phyloP scores from a whole-genome alignment of 208 protist genomes.

The Trypanosoma conorhini region DNA sequence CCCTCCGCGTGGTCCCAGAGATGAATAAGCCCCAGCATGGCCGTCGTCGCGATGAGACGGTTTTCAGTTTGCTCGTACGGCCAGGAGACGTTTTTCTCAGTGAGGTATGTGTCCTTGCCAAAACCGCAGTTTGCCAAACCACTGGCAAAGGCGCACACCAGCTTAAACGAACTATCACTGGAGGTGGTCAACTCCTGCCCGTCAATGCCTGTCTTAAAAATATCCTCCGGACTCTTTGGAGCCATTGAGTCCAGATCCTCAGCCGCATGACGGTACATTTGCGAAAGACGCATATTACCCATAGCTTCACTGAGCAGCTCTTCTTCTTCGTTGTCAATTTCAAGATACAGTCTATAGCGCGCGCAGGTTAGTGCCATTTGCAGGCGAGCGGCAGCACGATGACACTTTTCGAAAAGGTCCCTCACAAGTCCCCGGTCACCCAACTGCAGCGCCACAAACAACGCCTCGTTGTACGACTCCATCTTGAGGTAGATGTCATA shows the following conservation, averaged over 20 bases:
- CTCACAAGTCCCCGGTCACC: constrained; percentile 76
- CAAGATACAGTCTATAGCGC: constrained; percentile 83
- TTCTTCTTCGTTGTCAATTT: constrained; percentile 88
- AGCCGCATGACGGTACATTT: constrained; percentile 95
- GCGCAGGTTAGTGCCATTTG: constrained; percentile 96
- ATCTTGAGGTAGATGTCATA: constrained; percentile 95
- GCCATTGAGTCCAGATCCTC: constrained; percentile 96
- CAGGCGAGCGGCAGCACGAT: constrained; percentile 51
- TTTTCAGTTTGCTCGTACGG: constrained; percentile 97
- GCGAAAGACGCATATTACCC: constrained; percentile 95
- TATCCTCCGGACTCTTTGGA: constrained; percentile 97
- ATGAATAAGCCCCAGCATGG: constrained; percentile 96
- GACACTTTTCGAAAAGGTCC: constrained; percentile 83
- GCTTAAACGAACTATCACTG: constrained; percentile 92
- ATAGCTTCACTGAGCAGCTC: constrained; percentile 90
- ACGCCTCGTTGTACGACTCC: constrained; percentile 87
- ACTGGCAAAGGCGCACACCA: constrained; percentile 98
- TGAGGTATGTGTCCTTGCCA: constrained; percentile 98
- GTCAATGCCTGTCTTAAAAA: constrained; percentile 96
- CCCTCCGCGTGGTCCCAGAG: constrained; percentile 98
- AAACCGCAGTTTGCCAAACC: constrained; percentile 95
- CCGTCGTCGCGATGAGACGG: constrained; percentile 95
- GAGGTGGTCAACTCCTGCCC: constrained; percentile 32
- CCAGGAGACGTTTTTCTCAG: constrained; percentile 78
- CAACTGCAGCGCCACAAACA: constrained; percentile 89